Evolutionary conservation across 441 rosid species (phyloP).

Genomic region (Jatropha multifida): DNA sequence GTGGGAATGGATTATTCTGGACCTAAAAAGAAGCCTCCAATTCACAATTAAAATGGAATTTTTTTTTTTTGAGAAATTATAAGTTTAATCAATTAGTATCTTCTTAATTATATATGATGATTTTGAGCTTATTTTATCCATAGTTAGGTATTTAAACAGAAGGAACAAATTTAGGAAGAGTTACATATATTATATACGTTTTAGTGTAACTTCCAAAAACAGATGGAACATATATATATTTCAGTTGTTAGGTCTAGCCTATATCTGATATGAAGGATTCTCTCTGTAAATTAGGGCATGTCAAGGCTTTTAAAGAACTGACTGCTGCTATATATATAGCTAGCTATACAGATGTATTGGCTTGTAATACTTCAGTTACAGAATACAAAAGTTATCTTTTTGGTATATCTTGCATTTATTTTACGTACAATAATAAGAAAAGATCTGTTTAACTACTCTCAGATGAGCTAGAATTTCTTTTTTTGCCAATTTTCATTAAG

Average conservation of each 20-base stretch:
- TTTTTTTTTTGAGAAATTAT: background rate
- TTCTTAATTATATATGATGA: background rate
- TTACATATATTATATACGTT: background rate
- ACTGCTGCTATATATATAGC: background rate
- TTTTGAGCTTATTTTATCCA: background rate
- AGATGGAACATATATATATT: background rate
- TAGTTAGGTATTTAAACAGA: background rate
- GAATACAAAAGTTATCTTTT: constrained; percentile 5
- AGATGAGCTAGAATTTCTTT: too few species aligned
- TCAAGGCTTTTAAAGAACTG: constrained; percentile 9
- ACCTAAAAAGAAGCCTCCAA: constrained; percentile 64
- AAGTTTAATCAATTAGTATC: background rate
- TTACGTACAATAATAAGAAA: too few species aligned
- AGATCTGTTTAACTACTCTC: too few species aligned
- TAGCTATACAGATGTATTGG: constrained; percentile 2
- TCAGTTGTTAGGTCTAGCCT: background rate
- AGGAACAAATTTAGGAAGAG: background rate
- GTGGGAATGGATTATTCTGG: constrained; percentile 54
- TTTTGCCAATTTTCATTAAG: too few species aligned
- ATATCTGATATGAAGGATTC: background rate
- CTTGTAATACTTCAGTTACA: constrained; percentile 13
- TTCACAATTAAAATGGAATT: constrained; percentile 43
- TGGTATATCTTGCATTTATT: background rate
- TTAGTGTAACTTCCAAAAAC: background rate
- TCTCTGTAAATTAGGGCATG: constrained; percentile 6